A percentile compares a stretch with the other conserved stretches of the same genome.
phyloP scores from a whole-genome alignment of 2,329 filamentous ascomycete species.

The Neocucurbitaria cava region DNA sequence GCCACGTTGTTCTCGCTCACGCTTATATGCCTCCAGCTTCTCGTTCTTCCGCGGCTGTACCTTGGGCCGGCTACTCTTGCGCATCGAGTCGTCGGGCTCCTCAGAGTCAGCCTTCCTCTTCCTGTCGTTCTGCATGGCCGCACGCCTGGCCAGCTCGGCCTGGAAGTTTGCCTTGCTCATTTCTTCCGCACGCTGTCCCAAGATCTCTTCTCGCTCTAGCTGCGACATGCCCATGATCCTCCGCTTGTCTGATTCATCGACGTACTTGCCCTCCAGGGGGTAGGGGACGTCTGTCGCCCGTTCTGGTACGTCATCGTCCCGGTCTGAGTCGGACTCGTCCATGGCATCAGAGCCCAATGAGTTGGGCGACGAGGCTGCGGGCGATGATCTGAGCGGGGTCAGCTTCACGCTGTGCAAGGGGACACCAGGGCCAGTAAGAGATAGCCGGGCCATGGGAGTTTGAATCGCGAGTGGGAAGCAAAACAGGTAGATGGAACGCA shows the following conservation, averaged over 20 bases:
- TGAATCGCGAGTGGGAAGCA: constrained; percentile 4
- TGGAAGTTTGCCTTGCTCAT: constrained; percentile 85
- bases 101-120: constrained; percentile 80
- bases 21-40: constrained; percentile 71
- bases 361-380: constrained; percentile 68
- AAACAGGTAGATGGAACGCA: constrained; percentile 7
- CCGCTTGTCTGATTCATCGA: constrained; percentile 60
- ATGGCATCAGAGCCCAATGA: constrained; percentile 84
- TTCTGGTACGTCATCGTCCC: constrained; percentile 51
- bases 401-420: constrained; percentile 30
- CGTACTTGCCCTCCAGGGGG: constrained; percentile 84
- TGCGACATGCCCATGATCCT: constrained; percentile 86
- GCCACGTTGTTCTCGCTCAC: constrained; percentile 65
- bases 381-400: constrained; percentile 66
- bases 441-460: constrained; percentile 18
- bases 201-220: constrained; percentile 86
- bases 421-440: constrained; percentile 12
- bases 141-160: constrained; percentile 77
- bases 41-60: constrained; percentile 67
- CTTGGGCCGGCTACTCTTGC: constrained; percentile 67
- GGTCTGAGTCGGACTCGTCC: constrained; percentile 73
- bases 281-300: constrained; percentile 72
- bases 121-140: constrained; percentile 69
- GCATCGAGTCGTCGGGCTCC: constrained; percentile 78
- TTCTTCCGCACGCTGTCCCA: constrained; percentile 85